Percentiles rank a stretch among this genome's conserved stretches.
Conservation (phyloP, 192 early-diverging fungal genomes). For the Bifiguratus adelaidae region DNA sequence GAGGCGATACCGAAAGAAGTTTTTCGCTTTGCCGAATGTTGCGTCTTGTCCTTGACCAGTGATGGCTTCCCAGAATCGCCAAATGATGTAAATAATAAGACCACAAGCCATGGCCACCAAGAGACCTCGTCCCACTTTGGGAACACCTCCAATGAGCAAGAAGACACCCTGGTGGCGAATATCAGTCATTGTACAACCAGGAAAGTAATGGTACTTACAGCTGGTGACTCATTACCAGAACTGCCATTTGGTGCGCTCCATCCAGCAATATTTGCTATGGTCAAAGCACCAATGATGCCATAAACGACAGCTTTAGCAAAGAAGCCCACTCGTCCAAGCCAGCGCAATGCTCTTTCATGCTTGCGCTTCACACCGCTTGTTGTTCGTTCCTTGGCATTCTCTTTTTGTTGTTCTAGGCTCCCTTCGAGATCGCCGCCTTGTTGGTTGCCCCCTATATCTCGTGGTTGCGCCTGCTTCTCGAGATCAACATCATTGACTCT, state of each 20-base stretch:
- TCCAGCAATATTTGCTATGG: conserved; percentile 19
- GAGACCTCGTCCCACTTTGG: conserved; percentile 13
- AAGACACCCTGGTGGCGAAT: conserved; percentile 23
- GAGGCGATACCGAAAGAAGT: conserved; percentile 33
- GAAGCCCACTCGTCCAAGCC: conserved; percentile 29
- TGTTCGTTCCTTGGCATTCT: too few species aligned
- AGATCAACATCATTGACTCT: too few species aligned
- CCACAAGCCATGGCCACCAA: conserved; percentile 27
- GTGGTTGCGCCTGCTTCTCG: too few species aligned
- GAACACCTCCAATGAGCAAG: conserved; percentile 25
- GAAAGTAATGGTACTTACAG: background rate
- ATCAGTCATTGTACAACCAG: background rate
- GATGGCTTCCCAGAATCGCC: conserved; percentile 35
- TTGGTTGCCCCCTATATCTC: too few species aligned
- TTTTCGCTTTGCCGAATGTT: conserved; percentile 20
- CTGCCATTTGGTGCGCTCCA: conserved; percentile 14
- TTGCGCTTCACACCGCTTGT: conserved; percentile 4
- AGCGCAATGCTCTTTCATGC: background rate
- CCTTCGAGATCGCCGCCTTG: too few species aligned
- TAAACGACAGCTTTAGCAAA: conserved; percentile 32
- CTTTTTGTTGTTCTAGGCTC: too few species aligned
- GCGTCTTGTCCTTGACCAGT: conserved; percentile 32
- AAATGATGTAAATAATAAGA: conserved; percentile 27
- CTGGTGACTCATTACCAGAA: conserved; percentile 21
- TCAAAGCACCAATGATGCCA: conserved; percentile 28